Evolutionary conservation across 2,329 filamentous ascomycete species (phyloP).

Genomic region (Sporothrix luriei): DNA sequence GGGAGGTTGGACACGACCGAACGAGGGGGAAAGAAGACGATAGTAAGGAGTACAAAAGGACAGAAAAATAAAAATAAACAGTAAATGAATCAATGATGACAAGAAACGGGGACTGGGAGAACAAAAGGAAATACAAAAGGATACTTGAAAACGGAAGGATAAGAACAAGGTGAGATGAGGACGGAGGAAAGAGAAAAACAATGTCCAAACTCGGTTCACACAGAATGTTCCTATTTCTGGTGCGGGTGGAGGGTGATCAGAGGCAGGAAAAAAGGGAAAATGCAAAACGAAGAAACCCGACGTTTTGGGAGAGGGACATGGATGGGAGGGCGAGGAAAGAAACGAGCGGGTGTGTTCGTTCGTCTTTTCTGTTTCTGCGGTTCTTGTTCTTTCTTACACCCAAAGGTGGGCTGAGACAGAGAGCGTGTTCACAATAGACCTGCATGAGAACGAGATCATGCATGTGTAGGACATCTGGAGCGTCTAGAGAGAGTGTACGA

Average conservation of each 20-base stretch:
- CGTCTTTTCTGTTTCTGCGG: background rate
- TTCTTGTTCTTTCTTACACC: too few relatives aligned
- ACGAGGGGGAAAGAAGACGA: background rate
- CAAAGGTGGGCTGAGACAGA: background rate
- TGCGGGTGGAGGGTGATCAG: conserved; percentile 21
- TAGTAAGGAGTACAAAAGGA: background rate
- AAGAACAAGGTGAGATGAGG: background rate
- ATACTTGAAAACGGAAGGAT: background rate
- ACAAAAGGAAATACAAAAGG: background rate
- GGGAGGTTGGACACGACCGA: background rate
- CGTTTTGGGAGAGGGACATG: conserved; percentile 19
- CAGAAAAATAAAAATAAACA: background rate
- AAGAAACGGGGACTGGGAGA: background rate
- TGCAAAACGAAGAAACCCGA: conserved; percentile 24
- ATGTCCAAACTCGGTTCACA: conserved; percentile 21
- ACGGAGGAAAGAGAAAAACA: background rate
- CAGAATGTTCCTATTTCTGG: background rate
- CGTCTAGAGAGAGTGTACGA: background rate
- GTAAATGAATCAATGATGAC: background rate
- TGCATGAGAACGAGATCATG: background rate
- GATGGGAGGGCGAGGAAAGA: background rate
- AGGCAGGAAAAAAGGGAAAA: conserved; percentile 19
- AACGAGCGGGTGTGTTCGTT: background rate
- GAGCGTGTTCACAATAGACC: background rate
- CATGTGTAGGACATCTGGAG: background rate